These are phyloP conservation scores for Trichomonascaceae sp. DNA, from an alignment of 1,139 yeast genomes.

Conservation along the genomic window DNA sequence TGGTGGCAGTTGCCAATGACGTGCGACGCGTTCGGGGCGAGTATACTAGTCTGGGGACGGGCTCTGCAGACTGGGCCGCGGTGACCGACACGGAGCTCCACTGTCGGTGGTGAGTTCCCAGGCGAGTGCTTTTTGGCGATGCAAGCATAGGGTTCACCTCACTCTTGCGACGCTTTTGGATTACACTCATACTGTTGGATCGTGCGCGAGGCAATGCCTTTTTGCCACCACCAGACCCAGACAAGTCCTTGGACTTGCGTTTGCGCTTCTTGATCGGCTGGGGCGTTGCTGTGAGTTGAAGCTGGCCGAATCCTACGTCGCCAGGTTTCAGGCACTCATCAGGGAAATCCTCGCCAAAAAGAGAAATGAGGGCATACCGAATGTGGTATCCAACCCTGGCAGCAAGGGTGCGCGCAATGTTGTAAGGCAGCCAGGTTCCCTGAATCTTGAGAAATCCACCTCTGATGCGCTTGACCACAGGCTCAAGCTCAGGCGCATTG, in stretches of 20 bases:
- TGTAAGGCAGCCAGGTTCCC: slow-evolving; percentile 86
- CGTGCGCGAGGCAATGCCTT: background rate
- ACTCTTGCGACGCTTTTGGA: slow-evolving; percentile 1
- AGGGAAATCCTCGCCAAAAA: slow-evolving; percentile 69
- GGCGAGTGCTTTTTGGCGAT: too few species aligned
- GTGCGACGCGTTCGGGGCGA: background rate
- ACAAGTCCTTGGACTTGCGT: slow-evolving; percentile 6
- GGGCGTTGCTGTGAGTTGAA: slow-evolving; percentile 12
- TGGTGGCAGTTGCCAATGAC: background rate
- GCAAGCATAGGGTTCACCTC: background rate
- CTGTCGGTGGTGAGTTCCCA: too few species aligned
- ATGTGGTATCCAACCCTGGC: slow-evolving; percentile 66
- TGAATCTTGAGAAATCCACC: slow-evolving; percentile 91
- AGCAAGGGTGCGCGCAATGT: slow-evolving; percentile 56
- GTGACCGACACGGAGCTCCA: background rate
- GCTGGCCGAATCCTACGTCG: slow-evolving; percentile 51
- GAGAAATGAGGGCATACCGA: slow-evolving; percentile 61
- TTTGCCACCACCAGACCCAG: background rate
- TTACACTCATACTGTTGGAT: background rate
- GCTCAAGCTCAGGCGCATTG: slow-evolving; percentile 56
- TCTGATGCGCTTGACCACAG: slow-evolving; percentile 60
- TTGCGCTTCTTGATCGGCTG: slow-evolving; percentile 10
- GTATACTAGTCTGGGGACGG: background rate
- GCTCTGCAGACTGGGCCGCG: background rate
- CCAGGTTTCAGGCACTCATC: slow-evolving; percentile 52